Conservation (phyloP, 495 filamentous ascomycete genomes). For the Aspergillus nanangensis region DNA sequence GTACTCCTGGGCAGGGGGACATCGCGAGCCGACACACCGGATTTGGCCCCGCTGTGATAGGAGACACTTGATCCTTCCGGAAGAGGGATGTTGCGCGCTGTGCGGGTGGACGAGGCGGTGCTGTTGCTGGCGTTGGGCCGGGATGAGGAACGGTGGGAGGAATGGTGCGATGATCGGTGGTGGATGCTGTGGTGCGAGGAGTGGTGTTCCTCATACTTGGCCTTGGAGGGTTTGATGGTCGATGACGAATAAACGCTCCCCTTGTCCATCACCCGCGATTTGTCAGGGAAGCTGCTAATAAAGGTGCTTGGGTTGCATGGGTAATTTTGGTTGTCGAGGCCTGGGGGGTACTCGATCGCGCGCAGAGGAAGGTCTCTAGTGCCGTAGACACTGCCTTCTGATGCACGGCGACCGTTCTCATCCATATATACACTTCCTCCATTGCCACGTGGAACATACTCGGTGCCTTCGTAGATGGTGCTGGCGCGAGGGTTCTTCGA, state of each 20-base stretch:
- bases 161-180: constrained; percentile 15
- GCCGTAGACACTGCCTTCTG: constrained; percentile 34
- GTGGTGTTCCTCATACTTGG: constrained; percentile 16
- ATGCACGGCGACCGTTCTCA: constrained; percentile 32
- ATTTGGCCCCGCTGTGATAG: constrained; percentile 20
- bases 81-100: constrained; percentile 28
- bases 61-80: constrained; percentile 18
- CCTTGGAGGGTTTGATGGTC: constrained; percentile 40
- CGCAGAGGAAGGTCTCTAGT: constrained; percentile 31
- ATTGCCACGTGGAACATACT: constrained; percentile 22
- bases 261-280: constrained; percentile 26
- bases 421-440: constrained; percentile 25
- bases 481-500: constrained; percentile 39
- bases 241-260: constrained; percentile 36
- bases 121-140: constrained; percentile 16
- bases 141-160: constrained; percentile 12
- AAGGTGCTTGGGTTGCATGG: constrained; percentile 32
- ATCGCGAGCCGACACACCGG: constrained; percentile 27
- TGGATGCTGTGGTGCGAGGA: constrained; percentile 17
- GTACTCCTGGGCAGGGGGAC: constrained; percentile 48
- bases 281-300: constrained; percentile 38
- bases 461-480: constrained; percentile 39
- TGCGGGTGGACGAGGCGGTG: constrained; percentile 24
- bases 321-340: constrained; percentile 21
- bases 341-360: constrained; percentile 40